Evolutionary conservation across 257 asterid species (phyloP).

Genomic region (Solanum clarkiae): DNA sequence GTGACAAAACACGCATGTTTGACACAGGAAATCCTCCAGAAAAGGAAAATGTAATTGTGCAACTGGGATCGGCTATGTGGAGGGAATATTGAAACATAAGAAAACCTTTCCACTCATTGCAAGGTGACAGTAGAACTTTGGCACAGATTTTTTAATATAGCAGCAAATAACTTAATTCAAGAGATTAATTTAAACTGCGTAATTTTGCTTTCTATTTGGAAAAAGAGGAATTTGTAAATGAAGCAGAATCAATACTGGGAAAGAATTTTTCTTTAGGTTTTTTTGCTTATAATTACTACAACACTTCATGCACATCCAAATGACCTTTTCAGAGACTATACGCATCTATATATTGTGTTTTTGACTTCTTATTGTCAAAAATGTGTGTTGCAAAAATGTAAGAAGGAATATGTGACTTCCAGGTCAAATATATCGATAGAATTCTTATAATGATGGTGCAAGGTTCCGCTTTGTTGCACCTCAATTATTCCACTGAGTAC

Average conservation of each 20-base stretch:
- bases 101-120: background rate
- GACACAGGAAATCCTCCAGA: background rate
- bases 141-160: background rate
- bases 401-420: background rate
- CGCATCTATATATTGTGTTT: background rate
- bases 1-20: background rate
- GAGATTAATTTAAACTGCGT: background rate
- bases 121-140: background rate
- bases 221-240: background rate
- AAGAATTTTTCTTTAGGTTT: background rate
- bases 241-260: background rate
- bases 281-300: background rate
- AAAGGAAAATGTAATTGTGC: background rate
- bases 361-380: background rate
- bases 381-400: background rate
- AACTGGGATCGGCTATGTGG: background rate
- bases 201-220: background rate
- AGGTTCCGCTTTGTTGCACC: background rate
- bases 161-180: background rate
- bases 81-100: background rate
- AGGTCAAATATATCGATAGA: background rate
- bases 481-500: background rate
- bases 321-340: background rate
- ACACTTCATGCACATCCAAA: background rate
- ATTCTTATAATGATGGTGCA: background rate